Evolutionary conservation across 2,329 filamentous ascomycete genomes (phyloP).

Genomic region (Fusarium sp.): DNA sequence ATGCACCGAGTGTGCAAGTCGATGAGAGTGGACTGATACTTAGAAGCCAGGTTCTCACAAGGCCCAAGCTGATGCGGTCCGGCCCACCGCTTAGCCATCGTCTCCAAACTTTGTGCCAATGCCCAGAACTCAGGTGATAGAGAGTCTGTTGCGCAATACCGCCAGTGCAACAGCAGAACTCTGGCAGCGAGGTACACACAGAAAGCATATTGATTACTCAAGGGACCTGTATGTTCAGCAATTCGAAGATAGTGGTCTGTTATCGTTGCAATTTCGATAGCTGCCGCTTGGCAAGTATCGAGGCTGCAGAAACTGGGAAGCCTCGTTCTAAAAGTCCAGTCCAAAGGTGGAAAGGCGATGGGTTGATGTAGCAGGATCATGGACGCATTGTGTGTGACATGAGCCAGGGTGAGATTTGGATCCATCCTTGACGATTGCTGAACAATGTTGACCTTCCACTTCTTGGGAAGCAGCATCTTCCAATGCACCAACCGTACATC

Average conservation of each 20-base stretch:
- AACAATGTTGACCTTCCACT: constrained; percentile 54
- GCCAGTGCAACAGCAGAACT: constrained; percentile 54
- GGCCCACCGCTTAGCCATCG: constrained; percentile 49
- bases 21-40: neutral
- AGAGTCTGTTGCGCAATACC: constrained; percentile 26
- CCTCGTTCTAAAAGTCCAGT: constrained; percentile 47
- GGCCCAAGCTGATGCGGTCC: constrained; percentile 17
- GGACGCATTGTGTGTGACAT: constrained; percentile 65
- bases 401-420: constrained; percentile 64
- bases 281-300: constrained; percentile 63
- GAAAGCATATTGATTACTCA: constrained; percentile 58
- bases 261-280: constrained; percentile 62
- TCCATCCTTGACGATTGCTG: constrained; percentile 56
- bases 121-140: constrained; percentile 48
- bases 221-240: constrained; percentile 39
- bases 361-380: constrained; percentile 65
- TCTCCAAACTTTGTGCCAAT: constrained; percentile 48
- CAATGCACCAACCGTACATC: constrained; percentile 62
- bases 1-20: constrained; percentile 9
- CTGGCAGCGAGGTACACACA: constrained; percentile 62
- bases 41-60: constrained; percentile 18
- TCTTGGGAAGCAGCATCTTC: constrained; percentile 50
- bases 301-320: constrained; percentile 62
- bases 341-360: constrained; percentile 60
- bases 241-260: constrained; percentile 61